Evolutionary conservation across 2,329 filamentous ascomycete species (phyloP), one percentile per base, ranked within the genome.

Genomic region (Fusarium sp.): DNA sequence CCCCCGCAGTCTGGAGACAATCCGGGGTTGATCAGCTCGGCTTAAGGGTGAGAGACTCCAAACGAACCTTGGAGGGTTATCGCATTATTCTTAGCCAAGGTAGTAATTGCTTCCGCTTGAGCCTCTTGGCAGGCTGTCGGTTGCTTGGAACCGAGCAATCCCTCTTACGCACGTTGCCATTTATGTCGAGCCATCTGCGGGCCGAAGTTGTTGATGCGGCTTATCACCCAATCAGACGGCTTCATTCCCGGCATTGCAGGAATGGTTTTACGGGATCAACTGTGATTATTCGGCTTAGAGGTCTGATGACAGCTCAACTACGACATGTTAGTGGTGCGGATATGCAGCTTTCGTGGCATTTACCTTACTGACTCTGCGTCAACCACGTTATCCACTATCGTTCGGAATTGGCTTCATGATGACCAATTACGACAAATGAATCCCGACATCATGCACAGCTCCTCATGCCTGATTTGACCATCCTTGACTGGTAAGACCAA

Each of bases 341-440:
- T 51, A 51, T 7, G 3, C 10, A n/a, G 2, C 46, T 29, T 7
- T 51, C 16, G 12, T 49, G 1, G 22, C 22, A 17, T 46, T 17
- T 22, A 27, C 2, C 8, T 10, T 2, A 3, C 20, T 17, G 14
- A 24, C 9, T 2, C 8, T 1, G 14, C 2, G 5, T 17, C 1
- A 46, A 46, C 42, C 22, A 46, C 42, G 14, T 46, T 46, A 46
- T 46, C 42, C 42, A 46, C 42, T 17, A 22, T 46, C 22, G 8
- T 46, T 46, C 42, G 22, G 42, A 14, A 24, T 46, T 46, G 1
- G 8, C 5, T 12, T 29, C 46, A 29, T 3, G 24, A 51, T 29
- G 10, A 11, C 46, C 46, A 51, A 51, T 51, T 16, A 11, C 16
- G 6, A 5, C 17, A 12, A n/a, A 27, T 17, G 42, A 46, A 27